These are phyloP conservation scores for Plectosphaerella sp. DNA, from an alignment of 2,329 filamentous ascomycete genomes.

Conservation along the genomic window DNA sequence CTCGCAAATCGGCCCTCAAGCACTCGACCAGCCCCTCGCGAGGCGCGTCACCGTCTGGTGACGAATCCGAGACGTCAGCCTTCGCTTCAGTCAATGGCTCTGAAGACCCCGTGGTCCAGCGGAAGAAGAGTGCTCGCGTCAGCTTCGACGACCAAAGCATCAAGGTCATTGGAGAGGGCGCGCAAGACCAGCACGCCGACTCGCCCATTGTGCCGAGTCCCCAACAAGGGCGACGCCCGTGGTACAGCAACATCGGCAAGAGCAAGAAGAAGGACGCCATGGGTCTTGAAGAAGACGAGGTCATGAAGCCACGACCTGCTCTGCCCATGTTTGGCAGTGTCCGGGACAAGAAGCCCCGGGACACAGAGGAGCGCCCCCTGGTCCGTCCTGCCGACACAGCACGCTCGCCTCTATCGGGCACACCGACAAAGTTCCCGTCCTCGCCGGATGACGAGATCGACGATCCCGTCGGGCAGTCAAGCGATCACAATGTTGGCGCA, in stretches of 20 bases:
- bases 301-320: conserved; percentile 71
- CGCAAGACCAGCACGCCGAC: conserved; percentile 28
- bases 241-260: conserved; percentile 41
- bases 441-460: conserved; percentile 16
- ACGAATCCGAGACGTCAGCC: conserved; percentile 36
- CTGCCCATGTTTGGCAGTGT: conserved; percentile 74
- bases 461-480: conserved; percentile 44
- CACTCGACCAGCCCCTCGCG: conserved; percentile 49
- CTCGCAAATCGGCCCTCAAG: conserved; percentile 74
- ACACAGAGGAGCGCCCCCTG: conserved; percentile 55
- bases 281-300: conserved; percentile 54
- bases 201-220: conserved; percentile 34
- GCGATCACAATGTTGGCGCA: conserved; percentile 54
- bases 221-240: conserved; percentile 33
- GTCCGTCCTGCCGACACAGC: conserved; percentile 46
- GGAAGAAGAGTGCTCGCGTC: conserved; percentile 66
- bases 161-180: conserved; percentile 46
- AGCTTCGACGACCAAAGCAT: conserved; percentile 73
- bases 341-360: conserved; percentile 54
- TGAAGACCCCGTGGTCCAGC: conserved; percentile 32
- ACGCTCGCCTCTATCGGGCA: conserved; percentile 20
- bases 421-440: conserved; percentile 13
- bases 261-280: conserved; percentile 46
- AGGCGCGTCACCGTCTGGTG: conserved; percentile 45
- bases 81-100: conserved; percentile 15